Percentiles rank a stretch among this genome's conserved stretches.
Conservation (phyloP, 345 rosid species). For the Limnanthes douglasii region DNA sequence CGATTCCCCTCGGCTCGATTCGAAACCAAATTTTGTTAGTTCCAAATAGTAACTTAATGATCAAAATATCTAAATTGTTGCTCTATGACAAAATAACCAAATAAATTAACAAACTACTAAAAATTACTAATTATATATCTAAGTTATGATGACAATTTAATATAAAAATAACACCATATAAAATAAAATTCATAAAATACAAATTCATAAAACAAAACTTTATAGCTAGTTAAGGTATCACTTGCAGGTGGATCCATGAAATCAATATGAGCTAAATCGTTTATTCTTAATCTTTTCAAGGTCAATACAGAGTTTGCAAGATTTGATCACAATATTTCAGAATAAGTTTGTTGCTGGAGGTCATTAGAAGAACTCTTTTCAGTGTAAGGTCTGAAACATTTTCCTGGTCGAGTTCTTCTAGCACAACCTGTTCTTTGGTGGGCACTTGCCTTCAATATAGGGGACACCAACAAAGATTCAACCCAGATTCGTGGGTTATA, state of each 20-base stretch:
- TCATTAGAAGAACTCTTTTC: conserved; percentile 85
- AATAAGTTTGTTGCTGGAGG: conserved; percentile 89
- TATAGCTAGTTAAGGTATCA: no score
- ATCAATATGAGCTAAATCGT: conserved; percentile 91
- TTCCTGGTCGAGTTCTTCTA: conserved; percentile 96
- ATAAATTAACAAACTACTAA: no score
- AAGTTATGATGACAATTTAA: no score
- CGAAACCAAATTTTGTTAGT: no score
- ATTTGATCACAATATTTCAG: conserved; percentile 90
- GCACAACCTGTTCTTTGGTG: conserved; percentile 99
- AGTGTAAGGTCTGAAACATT: conserved; percentile 86
- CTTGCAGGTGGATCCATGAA: conserved; percentile 99
- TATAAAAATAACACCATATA: no score
- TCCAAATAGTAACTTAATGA: no score
- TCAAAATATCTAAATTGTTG: no score
- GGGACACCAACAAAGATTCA: conserved; percentile 89
- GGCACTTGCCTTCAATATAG: conserved; percentile 98
- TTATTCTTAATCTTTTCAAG: conserved; percentile 86
- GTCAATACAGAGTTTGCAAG: conserved; percentile 94
- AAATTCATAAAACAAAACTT: no score
- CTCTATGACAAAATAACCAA: no score
- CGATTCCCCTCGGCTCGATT: no score
- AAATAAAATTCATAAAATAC: no score
- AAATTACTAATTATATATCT: no score
- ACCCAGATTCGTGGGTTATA: conserved; percentile 94